Base-by-base conservation (phyloP, 805 yeast genomes). In the Myxozyma vanderwaltii region DNA sequence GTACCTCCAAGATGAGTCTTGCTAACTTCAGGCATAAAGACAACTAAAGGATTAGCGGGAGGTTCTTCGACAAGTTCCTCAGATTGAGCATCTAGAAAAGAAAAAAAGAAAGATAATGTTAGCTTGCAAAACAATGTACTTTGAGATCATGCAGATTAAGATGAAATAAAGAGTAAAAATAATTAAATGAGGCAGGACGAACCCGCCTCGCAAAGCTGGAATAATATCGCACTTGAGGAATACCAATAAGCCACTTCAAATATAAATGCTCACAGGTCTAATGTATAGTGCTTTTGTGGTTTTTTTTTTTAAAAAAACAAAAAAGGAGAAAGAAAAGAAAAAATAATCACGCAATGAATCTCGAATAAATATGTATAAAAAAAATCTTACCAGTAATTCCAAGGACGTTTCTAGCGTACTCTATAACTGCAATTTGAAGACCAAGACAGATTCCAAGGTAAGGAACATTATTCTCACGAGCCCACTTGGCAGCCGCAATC, bases 1-100 rank as follows among this genome's bases (percentile, higher is more conserved):
- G 98, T 92, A 67, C 99, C 99, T 65, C 99, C 99, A 79, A 94
- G 82, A 74, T 89, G 90, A 68, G 88, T 85, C 79, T 91, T 92
- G 76, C 91, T 96, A 63, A 92, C 91, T 76, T 94, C 99, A 45
- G 99, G 99, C 99, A 94, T 94, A 79, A 90, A 94, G 50, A 94
- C 89, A 59, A 94, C 95, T 53, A 90, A 83, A 19, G 90, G 86
- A 55, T 82, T 81, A 35, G 78, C 81, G 4, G 81, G 82, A 56
- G 86, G 88, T 41, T 81, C 76, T 65, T 82, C 83, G 29, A 51
- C 61, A 23, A 64, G 57, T 48, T 64, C 68, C 36, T 60, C 61
- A 15, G 67, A 64, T n/a, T 53, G 50, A 13, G 68, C 67, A 48
- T 57, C 66, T 63, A 35, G 13, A 17, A 46, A 45, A 40, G 40